Conservation (phyloP, 768 basidiomycete species). For the Cystofilobasidium bisporidii region DNA sequence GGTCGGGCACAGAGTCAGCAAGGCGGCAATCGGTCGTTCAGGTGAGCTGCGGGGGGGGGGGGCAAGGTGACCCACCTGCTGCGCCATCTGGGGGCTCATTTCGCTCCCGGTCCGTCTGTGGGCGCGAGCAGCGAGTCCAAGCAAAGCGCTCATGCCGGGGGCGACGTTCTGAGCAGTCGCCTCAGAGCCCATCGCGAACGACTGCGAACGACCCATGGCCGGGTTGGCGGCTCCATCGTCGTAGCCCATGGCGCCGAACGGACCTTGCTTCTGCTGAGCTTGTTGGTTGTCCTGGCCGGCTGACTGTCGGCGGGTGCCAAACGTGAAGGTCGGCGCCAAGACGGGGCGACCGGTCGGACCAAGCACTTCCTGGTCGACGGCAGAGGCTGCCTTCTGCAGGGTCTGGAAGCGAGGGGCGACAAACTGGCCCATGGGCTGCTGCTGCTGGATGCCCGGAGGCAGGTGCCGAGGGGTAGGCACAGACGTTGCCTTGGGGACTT, state of each 20-base stretch:
- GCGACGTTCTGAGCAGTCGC: slow-evolving; percentile 29
- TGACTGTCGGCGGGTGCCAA: slow-evolving; percentile 46
- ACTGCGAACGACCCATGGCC: slow-evolving; percentile 39
- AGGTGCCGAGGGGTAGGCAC: slow-evolving; percentile 62
- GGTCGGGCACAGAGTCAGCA: slow-evolving; percentile 10
- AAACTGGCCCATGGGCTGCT: slow-evolving; percentile 48
- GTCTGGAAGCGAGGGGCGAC: slow-evolving; percentile 79
- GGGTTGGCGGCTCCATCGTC: slow-evolving; percentile 40
- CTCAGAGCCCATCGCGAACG: slow-evolving; percentile 42
- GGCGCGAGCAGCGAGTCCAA: slow-evolving; percentile 39
- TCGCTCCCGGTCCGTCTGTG: slow-evolving; percentile 50
- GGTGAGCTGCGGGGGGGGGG: no score
- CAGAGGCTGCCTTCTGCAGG: slow-evolving; percentile 53
- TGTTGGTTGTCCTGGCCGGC: slow-evolving; percentile 23
- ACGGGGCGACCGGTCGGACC: slow-evolving; percentile 67
- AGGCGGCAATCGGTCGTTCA: no score
- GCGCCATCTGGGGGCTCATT: slow-evolving; percentile 63
- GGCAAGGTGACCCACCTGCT: slow-evolving; percentile 55
- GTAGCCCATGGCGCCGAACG: slow-evolving; percentile 26
- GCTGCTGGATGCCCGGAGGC: slow-evolving; percentile 41
- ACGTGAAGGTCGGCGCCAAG: slow-evolving; percentile 83
- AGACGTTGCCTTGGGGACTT: slow-evolving; percentile 46
- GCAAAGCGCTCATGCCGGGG: slow-evolving; percentile 34
- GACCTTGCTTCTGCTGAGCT: background rate
- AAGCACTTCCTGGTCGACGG: slow-evolving; percentile 37